A percentile compares a stretch with the other conserved stretches of the same genome.
These are phyloP conservation scores for Aegle marmelos DNA, from an alignment of 345 rosid genomes.

Conservation along the genomic window DNA sequence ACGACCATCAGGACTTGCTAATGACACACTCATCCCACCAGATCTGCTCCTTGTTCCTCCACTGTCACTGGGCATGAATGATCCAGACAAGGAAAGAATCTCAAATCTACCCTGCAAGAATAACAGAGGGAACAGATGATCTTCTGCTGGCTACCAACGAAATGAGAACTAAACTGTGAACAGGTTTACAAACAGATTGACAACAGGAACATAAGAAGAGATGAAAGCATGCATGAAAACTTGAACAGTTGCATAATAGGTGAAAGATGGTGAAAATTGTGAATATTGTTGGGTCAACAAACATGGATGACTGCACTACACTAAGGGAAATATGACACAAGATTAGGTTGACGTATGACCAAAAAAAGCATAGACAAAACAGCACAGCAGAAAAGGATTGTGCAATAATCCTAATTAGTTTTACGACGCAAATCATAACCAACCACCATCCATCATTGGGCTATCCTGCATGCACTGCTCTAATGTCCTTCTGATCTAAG, in stretches of 20 bases:
- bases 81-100: constrained; percentile 90
- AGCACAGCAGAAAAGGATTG: neutral
- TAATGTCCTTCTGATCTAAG: neutral
- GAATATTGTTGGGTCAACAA: neutral
- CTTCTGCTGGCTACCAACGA: neutral
- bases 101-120: constrained; percentile 88
- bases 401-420: neutral
- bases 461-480: neutral
- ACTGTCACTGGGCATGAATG: constrained; percentile 89
- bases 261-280: neutral
- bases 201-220: neutral
- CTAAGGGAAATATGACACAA: neutral
- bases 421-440: neutral
- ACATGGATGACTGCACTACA: neutral
- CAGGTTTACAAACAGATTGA: neutral
- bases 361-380: neutral
- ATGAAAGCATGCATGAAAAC: neutral
- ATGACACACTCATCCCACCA: constrained; percentile 96
- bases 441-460: neutral
- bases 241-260: neutral
- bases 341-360: neutral
- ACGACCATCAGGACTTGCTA: constrained; percentile 94
- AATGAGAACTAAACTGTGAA: neutral
- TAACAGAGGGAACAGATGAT: neutral
- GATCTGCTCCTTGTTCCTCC: constrained; percentile 88